Conservation (phyloP, 1,284 basidiomycete genomes). For the Apiotrichum montevideense region DNA sequence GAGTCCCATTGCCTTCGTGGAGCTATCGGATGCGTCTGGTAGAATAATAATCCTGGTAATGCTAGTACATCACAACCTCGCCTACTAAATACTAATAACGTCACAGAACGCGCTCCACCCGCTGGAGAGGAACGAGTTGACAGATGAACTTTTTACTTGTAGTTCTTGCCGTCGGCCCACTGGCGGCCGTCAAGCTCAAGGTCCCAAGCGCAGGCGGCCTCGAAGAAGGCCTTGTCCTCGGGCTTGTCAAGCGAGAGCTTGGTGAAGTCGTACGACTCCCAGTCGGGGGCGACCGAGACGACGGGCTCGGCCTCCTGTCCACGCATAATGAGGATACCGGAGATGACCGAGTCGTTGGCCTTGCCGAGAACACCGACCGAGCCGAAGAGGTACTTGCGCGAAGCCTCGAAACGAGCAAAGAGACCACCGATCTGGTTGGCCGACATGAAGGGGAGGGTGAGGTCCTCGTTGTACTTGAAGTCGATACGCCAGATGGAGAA, state of each 20-base stretch:
- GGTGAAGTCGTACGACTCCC: constrained; percentile 77
- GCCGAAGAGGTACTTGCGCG: constrained; percentile 91
- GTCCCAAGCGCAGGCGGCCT: constrained; percentile 85
- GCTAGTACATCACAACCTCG: constrained; percentile 1
- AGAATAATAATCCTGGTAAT: neutral
- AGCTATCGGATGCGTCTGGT: neutral
- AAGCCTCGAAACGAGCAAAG: constrained; percentile 91
- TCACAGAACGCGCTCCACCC: neutral
- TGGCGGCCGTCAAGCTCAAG: constrained; percentile 73
- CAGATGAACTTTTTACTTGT: constrained; percentile 38
- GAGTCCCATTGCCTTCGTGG: no score
- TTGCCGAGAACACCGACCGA: constrained; percentile 85
- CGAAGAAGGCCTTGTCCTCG: constrained; percentile 78
- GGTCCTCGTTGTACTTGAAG: constrained; percentile 94
- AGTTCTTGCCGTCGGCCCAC: constrained; percentile 58
- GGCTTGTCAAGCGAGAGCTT: constrained; percentile 55
- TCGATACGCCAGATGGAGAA: constrained; percentile 81
- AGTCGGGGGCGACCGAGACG: constrained; percentile 78
- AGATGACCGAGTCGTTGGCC: constrained; percentile 67
- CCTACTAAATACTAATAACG: neutral
- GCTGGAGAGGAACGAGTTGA: neutral
- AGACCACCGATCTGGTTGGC: constrained; percentile 76
- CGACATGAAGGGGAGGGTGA: constrained; percentile 89
- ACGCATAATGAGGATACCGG: constrained; percentile 74
- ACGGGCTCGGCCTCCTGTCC: constrained; percentile 62